phyloP scores from a whole-genome alignment of 2,329 filamentous ascomycete species.

The Cladosporium cucumerinum region DNA sequence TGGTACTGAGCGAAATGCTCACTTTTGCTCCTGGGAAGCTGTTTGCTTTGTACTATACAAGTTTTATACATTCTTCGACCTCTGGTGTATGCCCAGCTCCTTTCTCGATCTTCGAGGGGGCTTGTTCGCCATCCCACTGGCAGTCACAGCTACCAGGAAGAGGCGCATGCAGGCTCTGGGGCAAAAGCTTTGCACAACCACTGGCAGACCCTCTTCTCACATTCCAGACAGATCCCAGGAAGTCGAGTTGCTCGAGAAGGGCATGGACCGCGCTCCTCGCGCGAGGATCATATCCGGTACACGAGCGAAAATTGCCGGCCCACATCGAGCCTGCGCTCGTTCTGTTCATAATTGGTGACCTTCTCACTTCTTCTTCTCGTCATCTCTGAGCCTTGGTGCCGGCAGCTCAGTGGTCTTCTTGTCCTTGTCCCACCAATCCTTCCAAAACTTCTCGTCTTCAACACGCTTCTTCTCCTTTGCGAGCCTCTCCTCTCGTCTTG shows the following conservation, averaged over 20 bases:
- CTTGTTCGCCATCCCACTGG: background rate
- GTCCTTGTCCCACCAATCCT: slow-evolving; percentile 50
- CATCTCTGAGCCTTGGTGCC: background rate
- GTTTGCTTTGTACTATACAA: background rate
- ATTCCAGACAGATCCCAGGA: background rate
- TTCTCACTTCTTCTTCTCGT: slow-evolving; percentile 15
- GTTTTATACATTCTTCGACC: background rate
- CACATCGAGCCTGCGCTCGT: background rate
- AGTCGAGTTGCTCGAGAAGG: background rate
- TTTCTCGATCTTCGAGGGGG: background rate
- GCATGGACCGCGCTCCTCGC: background rate
- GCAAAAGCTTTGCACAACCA: background rate
- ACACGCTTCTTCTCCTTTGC: slow-evolving; percentile 46
- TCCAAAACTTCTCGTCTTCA: slow-evolving; percentile 46
- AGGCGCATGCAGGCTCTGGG: background rate
- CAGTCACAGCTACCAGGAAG: background rate
- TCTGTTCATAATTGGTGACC: background rate
- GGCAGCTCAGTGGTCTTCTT: slow-evolving; percentile 24
- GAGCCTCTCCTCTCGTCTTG: slow-evolving; percentile 66
- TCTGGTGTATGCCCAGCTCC: background rate
- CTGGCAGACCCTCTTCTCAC: background rate
- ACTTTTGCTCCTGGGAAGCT: slow-evolving; percentile 6
- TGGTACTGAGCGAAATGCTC: background rate
- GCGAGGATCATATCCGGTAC: background rate
- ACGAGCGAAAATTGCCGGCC: background rate